phyloP scores from a whole-genome alignment of 139 green algal species.

The Closterium sp. region DNA sequence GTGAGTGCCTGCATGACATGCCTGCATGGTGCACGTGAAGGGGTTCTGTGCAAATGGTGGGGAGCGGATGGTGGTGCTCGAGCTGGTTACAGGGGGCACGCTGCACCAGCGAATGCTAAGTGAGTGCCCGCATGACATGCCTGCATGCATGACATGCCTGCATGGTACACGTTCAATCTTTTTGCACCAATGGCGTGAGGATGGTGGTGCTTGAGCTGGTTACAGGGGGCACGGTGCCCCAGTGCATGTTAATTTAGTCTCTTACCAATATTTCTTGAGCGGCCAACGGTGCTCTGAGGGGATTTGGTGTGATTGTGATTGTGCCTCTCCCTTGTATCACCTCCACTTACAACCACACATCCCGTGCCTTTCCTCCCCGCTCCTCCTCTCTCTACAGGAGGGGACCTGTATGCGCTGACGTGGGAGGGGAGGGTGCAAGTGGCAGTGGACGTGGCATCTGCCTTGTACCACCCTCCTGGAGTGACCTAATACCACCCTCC shows the following conservation, averaged over 20 bases:
- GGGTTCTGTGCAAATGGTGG: not conserved
- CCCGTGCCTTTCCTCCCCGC: no score
- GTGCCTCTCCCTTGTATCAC: no score
- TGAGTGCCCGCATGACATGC: no score
- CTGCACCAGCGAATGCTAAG: not conserved
- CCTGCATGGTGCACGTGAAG: not conserved
- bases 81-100: not conserved
- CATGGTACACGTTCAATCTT: not conserved
- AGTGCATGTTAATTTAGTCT: not conserved
- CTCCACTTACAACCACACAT: no score
- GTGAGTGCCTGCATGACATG: not conserved
- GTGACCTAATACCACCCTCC: no score
- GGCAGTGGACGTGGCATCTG: not conserved
- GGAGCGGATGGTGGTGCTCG: not conserved
- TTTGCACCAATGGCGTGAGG: not conserved
- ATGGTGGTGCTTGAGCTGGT: not conserved
- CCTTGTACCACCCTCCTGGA: no score
- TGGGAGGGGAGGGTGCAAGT: not conserved
- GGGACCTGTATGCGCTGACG: not conserved
- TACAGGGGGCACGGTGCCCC: not conserved
- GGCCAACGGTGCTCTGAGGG: no score
- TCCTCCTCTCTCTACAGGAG: not conserved
- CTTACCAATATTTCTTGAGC: no score
- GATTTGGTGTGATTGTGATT: no score
- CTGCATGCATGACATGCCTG: no score